phyloP scores from a whole-genome alignment of 208 protist species.

The Histomonas meleagridis region DNA sequence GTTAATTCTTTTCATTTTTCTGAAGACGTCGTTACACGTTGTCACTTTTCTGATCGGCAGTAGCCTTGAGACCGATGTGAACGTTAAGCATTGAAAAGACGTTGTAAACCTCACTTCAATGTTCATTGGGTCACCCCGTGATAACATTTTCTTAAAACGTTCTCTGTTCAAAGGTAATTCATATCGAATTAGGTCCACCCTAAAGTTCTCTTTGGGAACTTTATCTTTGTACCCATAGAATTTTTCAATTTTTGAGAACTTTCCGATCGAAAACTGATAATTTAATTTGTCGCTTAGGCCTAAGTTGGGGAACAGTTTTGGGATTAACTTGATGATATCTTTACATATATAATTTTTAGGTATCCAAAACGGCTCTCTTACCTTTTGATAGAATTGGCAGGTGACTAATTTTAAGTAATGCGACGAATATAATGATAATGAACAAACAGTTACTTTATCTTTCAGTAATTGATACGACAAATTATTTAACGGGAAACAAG shows the following conservation, averaged over 20 bases:
- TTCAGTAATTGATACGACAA: neutral
- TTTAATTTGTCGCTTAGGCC: neutral
- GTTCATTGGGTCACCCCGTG: neutral
- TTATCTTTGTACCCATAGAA: neutral
- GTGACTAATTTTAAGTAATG: neutral
- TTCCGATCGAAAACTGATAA: neutral
- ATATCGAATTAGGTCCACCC: neutral
- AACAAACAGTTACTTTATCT: neutral
- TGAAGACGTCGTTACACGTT: neutral
- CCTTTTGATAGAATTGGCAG: neutral
- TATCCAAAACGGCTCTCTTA: neutral
- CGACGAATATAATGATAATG: neutral
- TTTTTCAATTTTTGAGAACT: neutral
- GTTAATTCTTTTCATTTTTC: neutral
- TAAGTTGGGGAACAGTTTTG: neutral
- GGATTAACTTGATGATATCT: neutral
- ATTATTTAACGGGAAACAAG: neutral
- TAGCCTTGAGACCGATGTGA: neutral
- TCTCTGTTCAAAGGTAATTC: neutral
- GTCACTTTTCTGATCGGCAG: neutral
- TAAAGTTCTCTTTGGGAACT: neutral
- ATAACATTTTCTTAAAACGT: neutral
- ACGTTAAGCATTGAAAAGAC: neutral
- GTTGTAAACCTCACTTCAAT: neutral
- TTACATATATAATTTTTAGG: neutral